A percentile compares a stretch with the other conserved stretches of the same genome.
Evolutionary conservation across 768 basidiomycete species (phyloP).

Genomic region (Tricholoma sp.): DNA sequence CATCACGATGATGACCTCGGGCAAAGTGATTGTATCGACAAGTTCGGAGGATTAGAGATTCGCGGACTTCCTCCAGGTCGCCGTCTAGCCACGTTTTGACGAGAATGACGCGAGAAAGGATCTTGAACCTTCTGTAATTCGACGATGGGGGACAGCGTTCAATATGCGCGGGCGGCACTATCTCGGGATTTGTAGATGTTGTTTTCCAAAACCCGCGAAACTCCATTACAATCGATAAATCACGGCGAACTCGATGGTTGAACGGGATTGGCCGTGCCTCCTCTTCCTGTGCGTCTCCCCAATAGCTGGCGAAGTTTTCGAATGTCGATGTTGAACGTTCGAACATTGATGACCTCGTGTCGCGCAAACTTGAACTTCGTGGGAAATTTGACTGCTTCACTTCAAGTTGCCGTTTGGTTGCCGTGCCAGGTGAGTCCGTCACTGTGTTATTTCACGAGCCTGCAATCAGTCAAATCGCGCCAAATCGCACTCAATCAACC

Average conservation of each 20-base stretch:
- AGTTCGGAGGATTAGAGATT: conserved; percentile 10
- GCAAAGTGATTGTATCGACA: conserved; percentile 5
- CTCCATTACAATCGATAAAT: neutral
- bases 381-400: neutral
- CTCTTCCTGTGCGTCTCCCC: neutral
- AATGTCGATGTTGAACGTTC: neutral
- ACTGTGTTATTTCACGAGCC: no score
- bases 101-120: conserved; percentile 2
- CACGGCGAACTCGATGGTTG: neutral
- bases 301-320: neutral
- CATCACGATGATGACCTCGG: conserved; percentile 3
- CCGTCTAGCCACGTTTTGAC: conserved; percentile 8
- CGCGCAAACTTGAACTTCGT: neutral
- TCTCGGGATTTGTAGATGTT: conserved; percentile 1
- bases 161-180: neutral
- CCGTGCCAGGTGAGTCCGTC: neutral
- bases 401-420: neutral
- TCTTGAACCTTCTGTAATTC: conserved; percentile 9
- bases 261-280: neutral
- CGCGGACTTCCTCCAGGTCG: conserved; percentile 7
- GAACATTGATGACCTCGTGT: neutral
- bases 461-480: neutral
- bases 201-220: neutral
- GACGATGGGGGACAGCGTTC: neutral
- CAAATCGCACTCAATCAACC: neutral